Conservation (phyloP, 225 moss, liverwort and hornwort species). For the Pleurozium schreberi region DNA sequence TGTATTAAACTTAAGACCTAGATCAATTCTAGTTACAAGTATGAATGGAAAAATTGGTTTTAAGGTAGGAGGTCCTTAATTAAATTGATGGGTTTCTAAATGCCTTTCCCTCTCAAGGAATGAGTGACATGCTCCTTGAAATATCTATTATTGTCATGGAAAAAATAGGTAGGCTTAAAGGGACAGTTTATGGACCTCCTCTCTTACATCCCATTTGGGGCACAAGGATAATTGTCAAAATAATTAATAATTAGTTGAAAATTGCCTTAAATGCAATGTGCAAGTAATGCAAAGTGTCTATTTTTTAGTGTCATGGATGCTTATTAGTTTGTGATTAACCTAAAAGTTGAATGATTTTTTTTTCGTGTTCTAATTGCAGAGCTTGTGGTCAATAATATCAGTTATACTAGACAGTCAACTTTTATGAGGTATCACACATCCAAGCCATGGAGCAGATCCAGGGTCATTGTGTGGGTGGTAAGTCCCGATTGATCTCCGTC, state of each 20-base stretch:
- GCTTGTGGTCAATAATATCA: neutral
- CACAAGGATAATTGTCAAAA: neutral
- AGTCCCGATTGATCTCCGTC: neutral
- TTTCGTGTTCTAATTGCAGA: neutral
- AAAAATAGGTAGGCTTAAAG: too few relatives aligned
- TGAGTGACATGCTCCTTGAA: too few relatives aligned
- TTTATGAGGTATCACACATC: constrained; percentile 52
- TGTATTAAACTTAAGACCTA: neutral
- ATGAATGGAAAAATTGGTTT: neutral
- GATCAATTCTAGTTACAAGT: neutral
- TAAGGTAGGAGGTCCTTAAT: too few relatives aligned
- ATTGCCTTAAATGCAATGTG: neutral
- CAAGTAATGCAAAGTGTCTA: neutral
- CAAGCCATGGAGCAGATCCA: constrained; percentile 28
- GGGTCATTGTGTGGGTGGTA: constrained; percentile 43
- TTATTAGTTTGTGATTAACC: neutral
- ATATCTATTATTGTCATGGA: too few relatives aligned
- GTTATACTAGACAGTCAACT: constrained; percentile 34
- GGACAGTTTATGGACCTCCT: too few relatives aligned
- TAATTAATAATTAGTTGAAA: neutral
- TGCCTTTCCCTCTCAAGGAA: too few relatives aligned
- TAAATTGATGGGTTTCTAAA: too few relatives aligned
- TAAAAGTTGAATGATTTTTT: neutral
- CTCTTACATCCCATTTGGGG: neutral
- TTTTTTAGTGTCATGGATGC: too few relatives aligned